Conservation (phyloP, 2,329 filamentous ascomycete genomes). For the Raffaelea albimanens region DNA sequence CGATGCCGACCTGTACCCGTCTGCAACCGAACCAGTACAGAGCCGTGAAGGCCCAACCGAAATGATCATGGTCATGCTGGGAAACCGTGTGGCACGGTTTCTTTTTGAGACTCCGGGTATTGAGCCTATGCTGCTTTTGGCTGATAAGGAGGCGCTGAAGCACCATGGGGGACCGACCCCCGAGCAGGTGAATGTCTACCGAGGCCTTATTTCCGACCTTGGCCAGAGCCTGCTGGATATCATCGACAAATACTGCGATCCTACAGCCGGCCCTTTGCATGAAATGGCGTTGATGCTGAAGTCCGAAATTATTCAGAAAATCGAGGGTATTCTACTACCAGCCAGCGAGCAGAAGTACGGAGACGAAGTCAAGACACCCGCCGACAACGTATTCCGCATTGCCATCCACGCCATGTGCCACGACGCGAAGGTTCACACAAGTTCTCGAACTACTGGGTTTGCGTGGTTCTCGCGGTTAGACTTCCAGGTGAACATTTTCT, state of each 20-base stretch:
- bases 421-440: conserved; percentile 32
- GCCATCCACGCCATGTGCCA: conserved; percentile 39
- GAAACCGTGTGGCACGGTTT: conserved; percentile 40
- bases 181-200: conserved; percentile 31
- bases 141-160: conserved; percentile 25
- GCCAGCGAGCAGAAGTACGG: conserved; percentile 37
- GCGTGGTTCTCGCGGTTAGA: conserved; percentile 45
- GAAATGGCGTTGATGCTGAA: conserved; percentile 38
- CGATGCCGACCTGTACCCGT: conserved; percentile 47
- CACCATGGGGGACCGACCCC: conserved; percentile 15
- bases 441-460: conserved; percentile 36
- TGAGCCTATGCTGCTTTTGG: conserved; percentile 39
- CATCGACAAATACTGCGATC: conserved; percentile 40
- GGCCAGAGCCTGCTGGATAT: conserved; percentile 33
- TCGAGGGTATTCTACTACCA: conserved; percentile 37
- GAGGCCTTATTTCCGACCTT: conserved; percentile 30
- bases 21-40: conserved; percentile 39
- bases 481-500: conserved; percentile 47
- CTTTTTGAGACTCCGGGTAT: conserved; percentile 37
- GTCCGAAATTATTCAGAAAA: conserved; percentile 37
- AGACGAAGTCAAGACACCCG: conserved; percentile 36
- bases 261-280: conserved; percentile 42
- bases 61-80: conserved; percentile 47
- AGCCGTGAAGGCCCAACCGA: conserved; percentile 49
- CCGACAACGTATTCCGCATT: conserved; percentile 48